phyloP scores from a whole-genome alignment of 768 basidiomycete genomes.

The Nidularia sp. region DNA sequence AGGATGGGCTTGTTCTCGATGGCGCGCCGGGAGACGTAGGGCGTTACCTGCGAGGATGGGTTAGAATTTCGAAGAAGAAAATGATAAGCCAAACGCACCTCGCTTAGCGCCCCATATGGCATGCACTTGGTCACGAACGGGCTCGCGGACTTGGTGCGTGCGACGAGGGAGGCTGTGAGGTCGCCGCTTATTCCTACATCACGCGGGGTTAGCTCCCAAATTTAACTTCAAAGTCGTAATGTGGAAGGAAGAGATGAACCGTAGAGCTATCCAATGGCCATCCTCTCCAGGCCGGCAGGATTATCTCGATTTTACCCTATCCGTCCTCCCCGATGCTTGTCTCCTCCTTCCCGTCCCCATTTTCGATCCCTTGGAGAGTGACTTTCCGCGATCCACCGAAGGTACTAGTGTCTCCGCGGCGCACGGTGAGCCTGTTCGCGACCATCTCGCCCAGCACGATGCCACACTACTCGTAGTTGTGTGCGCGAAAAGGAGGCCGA shows the following conservation, averaged over 20 bases:
- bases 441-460: slow-evolving; percentile 61
- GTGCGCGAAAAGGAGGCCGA: slow-evolving; percentile 83
- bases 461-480: slow-evolving; percentile 70
- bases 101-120: slow-evolving; percentile 69
- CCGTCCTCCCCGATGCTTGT: slow-evolving; percentile 1
- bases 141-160: slow-evolving; percentile 40
- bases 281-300: slow-evolving; percentile 55
- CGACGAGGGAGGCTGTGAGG: slow-evolving; percentile 67
- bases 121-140: slow-evolving; percentile 84
- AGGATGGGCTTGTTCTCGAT: slow-evolving; percentile 92
- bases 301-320: slow-evolving; percentile 29
- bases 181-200: slow-evolving; percentile 79
- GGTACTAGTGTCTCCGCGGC: slow-evolving; percentile 12
- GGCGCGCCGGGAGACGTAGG: slow-evolving; percentile 83
- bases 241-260: slow-evolving; percentile 38
- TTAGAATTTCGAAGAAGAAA: background rate
- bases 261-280: slow-evolving; percentile 79
- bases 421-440: slow-evolving; percentile 45
- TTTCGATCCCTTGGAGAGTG: no score
- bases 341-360: no score
- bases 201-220: background rate
- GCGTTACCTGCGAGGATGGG: slow-evolving; percentile 59
- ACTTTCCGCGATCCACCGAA: background rate
- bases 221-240: background rate
- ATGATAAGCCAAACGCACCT: slow-evolving; percentile 32